Evolutionary conservation across 2,329 filamentous ascomycete genomes (phyloP), one percentile per base, ranked within the genome.

Genomic region (Chrysosporium queenslandicum): DNA sequence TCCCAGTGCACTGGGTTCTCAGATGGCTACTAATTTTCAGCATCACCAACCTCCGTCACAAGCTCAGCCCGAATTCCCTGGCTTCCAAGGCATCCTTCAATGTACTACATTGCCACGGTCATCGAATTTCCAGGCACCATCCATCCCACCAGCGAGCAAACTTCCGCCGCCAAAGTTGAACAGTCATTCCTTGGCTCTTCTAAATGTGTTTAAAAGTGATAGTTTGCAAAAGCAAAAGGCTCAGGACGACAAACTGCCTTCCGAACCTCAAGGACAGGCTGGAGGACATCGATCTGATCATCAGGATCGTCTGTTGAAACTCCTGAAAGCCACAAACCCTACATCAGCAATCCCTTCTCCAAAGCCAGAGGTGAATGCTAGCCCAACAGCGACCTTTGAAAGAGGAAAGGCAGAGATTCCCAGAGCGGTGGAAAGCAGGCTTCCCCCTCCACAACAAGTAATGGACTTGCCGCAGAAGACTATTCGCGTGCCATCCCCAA

Each of bases 91-190:
- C 27, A 2, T 40, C 8, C 14, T 21, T 30, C 50, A 41, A 12
- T 20, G 39, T 11, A 11, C 2, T 21, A 18, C 2, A 8, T 30
- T 3, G 14, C 20, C 25, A 29, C 29, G 20, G 21, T 43, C 39
- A 2, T 47, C 39, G 9, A 42, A 39, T 23, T 39, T 40, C 52
- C 41, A 47, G 32, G 69, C 69, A n/a, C 70, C 73, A 37, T 64
- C 67, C 32, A 72, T 77, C 27, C 80, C 80, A 1, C 72, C 77
- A 30, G 77, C 80, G 64, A 79, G 58, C 62, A 77, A 77, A 48
- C 62, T 83, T 21, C 80, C 80, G 14, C 71, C 75, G 36, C 78
- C 79, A 5, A 78, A 75, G 56, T 71, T 83, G 29, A 81, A 71
- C 32, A 73, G 73, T 11, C 79, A 83, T 62, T 73, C 78, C 1